A percentile compares a stretch with the other conserved stretches of the same genome.
Evolutionary conservation across 139 green algal genomes (phyloP).

Genomic region (Raphidocelis subcapitata): DNA sequence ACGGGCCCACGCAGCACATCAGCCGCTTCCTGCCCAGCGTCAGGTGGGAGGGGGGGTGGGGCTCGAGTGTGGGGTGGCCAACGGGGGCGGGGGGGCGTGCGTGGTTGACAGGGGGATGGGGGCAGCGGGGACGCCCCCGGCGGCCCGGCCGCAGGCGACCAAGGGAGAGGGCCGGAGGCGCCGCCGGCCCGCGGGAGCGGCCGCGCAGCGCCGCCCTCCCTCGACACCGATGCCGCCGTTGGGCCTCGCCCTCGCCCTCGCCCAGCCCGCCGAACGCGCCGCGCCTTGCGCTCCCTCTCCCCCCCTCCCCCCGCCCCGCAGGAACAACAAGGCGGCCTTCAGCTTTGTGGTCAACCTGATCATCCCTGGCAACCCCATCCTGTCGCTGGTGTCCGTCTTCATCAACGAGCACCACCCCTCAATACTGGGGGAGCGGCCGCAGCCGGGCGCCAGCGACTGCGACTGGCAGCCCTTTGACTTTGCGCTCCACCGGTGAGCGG

Average conservation of each 20-base stretch:
- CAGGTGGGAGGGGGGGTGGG: constrained; percentile 21
- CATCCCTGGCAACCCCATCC: constrained; percentile 56
- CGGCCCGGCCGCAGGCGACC: neutral
- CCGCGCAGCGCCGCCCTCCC: too few relatives aligned
- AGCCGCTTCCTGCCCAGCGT: constrained; percentile 54
- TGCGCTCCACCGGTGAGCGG: constrained; percentile 43
- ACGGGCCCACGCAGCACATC: constrained; percentile 37
- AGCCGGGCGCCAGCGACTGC: constrained; percentile 20
- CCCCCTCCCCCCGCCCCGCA: constrained; percentile 14
- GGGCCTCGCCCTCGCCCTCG: neutral
- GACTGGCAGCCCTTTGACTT: constrained; percentile 65
- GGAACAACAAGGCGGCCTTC: constrained; percentile 43
- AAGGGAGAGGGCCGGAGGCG: too few relatives aligned
- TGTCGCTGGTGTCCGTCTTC: constrained; percentile 58
- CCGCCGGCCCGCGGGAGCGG: too few relatives aligned
- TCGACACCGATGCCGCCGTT: neutral
- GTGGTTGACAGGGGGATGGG: neutral
- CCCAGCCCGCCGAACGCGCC: neutral
- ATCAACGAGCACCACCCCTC: constrained; percentile 48
- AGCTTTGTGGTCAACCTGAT: constrained; percentile 61
- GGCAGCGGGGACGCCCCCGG: too few relatives aligned
- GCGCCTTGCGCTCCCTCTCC: neutral
- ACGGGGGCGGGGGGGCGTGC: neutral
- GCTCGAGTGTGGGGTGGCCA: neutral
- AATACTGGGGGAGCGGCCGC: constrained; percentile 20